These are phyloP conservation scores for Apiotrichum gracile DNA, from an alignment of 1,284 basidiomycete species.

Conservation along the genomic window DNA sequence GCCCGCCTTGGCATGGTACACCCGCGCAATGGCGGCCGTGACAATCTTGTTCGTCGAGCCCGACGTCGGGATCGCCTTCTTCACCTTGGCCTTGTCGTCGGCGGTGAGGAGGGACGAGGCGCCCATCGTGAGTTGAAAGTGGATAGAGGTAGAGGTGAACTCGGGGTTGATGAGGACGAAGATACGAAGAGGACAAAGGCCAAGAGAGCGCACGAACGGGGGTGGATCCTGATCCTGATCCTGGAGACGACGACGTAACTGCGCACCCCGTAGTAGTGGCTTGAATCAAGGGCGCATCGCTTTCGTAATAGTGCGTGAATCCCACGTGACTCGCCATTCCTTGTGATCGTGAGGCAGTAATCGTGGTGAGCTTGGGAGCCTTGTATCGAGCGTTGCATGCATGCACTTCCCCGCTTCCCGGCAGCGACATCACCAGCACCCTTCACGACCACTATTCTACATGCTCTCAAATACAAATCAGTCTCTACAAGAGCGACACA, in stretches of 20 bases:
- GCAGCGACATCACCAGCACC: too few relatives aligned
- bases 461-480: too few relatives aligned
- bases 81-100: conserved; percentile 72
- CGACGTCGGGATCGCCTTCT: conserved; percentile 55
- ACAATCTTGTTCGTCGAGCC: conserved; percentile 60
- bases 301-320: too few relatives aligned
- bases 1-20: conserved; percentile 60
- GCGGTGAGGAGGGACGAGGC: conserved; percentile 51
- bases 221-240: neutral
- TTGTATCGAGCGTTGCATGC: too few relatives aligned
- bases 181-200: neutral
- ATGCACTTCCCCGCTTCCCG: too few relatives aligned
- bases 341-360: too few relatives aligned
- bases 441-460: too few relatives aligned
- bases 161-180: neutral
- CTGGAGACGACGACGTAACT: neutral
- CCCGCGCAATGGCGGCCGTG: conserved; percentile 68
- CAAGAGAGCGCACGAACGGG: neutral
- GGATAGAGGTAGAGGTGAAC: neutral
- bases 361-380: too few relatives aligned
- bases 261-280: too few relatives aligned
- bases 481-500: too few relatives aligned
- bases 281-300: too few relatives aligned
- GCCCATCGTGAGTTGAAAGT: conserved; percentile 14
- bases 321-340: too few relatives aligned